These are phyloP conservation scores for Diaporthe australafricana DNA, from an alignment of 2,329 filamentous ascomycete genomes.

Conservation along the genomic window DNA sequence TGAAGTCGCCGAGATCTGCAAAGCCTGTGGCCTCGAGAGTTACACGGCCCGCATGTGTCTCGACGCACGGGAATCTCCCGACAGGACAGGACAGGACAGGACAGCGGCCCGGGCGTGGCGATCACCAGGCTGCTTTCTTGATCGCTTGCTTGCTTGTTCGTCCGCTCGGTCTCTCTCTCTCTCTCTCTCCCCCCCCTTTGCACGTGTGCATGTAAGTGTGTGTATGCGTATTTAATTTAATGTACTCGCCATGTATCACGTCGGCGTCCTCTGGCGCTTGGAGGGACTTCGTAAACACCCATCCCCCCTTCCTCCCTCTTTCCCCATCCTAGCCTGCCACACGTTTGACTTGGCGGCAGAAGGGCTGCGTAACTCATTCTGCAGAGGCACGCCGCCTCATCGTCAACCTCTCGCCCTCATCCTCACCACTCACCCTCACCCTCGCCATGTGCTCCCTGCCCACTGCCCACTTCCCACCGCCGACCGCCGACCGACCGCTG, in stretches of 20 bases:
- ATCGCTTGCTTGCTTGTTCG: background rate
- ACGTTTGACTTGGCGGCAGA: slow-evolving; percentile 33
- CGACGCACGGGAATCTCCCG: background rate
- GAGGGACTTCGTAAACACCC: background rate
- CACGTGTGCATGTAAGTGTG: background rate
- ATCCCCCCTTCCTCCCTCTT: background rate
- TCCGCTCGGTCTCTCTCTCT: background rate
- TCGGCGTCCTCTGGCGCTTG: background rate
- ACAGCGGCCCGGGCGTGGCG: background rate
- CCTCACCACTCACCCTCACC: background rate
- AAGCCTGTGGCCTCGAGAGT: background rate
- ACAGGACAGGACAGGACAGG: background rate
- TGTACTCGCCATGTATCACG: background rate
- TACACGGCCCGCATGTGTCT: slow-evolving; percentile 3
- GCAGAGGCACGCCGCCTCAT: background rate
- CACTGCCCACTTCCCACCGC: no score
- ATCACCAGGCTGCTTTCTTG: background rate
- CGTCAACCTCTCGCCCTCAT: background rate
- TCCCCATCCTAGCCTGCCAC: slow-evolving; percentile 23
- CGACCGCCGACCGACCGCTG: background rate
- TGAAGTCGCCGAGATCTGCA: background rate
- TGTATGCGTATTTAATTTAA: background rate
- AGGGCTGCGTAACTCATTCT: slow-evolving; percentile 6
- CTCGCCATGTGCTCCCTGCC: background rate
- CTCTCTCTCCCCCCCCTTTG: background rate